Evolutionary conservation across 345 rosid genomes (phyloP), one percentile per base, ranked within the genome.

Genomic region (Anastatica hierochuntica): DNA sequence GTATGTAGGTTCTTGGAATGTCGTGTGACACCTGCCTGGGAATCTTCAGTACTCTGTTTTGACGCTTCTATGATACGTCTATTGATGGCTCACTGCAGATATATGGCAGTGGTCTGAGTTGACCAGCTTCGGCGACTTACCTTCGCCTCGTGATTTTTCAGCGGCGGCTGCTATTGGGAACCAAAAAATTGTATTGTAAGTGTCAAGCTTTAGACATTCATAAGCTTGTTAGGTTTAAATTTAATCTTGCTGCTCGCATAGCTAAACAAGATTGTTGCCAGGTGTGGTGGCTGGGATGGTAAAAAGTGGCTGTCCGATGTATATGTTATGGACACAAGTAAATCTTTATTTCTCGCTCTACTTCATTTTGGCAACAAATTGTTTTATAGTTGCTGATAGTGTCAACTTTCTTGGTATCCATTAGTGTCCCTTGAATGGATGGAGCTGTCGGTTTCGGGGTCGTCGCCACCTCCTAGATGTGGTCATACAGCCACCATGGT

Each of bases 241-340:
- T 30, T 19, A 35, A 35, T 26, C 5, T 23, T 49, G 6, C 51
- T 52, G 30, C 21, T 0, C 59, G 44, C 31, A 38, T 52, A 33
- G 31, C 56, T 52, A 51, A 57, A 26, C 21, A 15, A 47, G 33
- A 15, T 45, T 37, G 51, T 62, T 17, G 76, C 72, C 79, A 92
- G 97, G 95, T 80, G 74, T 73, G 98, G 97, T 13, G 97, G 98
- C 14, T 92, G 98, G 98, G 98, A 92, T 74, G 95, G 98, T 46
- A 85, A 84, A 70, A 92, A 81, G 74, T 92, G 98, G 98, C 70
- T 92, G 69, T 88, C 98, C 44, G 98, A 92, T 77, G 88, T 85
- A 3, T 92, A 85, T 71, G 73, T 88, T 69, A 66, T 92, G 85
- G 95, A 88, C 70, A 92, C 95, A 73, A 83, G 97, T 85, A 85